These are phyloP conservation scores for Septoria linicola DNA, from an alignment of 2,329 filamentous ascomycete species.

Conservation along the genomic window DNA sequence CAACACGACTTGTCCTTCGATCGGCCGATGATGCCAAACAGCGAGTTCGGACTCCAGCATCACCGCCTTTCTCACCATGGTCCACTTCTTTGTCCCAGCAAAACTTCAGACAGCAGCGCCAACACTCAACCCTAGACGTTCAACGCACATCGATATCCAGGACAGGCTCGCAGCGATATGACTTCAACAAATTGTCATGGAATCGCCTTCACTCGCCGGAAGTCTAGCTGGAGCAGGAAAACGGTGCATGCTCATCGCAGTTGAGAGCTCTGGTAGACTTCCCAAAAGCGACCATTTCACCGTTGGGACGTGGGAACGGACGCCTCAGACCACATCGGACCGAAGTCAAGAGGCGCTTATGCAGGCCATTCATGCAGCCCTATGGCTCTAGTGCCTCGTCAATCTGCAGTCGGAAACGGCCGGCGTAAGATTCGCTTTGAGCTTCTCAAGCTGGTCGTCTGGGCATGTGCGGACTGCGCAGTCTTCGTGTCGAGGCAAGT, in stretches of 20 bases:
- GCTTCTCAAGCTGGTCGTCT: slow-evolving; percentile 8
- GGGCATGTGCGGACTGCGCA: not conserved
- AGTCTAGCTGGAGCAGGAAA: not conserved
- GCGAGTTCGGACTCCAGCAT: slow-evolving; percentile 10
- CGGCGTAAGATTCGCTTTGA: slow-evolving; percentile 10
- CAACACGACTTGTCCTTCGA: not conserved
- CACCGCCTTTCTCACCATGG: slow-evolving; percentile 8
- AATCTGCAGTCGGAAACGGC: slow-evolving; percentile 12
- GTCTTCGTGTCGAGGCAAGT: not conserved
- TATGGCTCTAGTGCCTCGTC: slow-evolving; percentile 17
- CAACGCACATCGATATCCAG: not conserved
- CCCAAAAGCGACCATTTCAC: slow-evolving; percentile 17
- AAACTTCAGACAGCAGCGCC: slow-evolving; percentile 3
- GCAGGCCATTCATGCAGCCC: slow-evolving; percentile 21
- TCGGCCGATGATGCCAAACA: not conserved
- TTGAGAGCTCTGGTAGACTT: not conserved
- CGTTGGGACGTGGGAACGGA: slow-evolving; percentile 3
- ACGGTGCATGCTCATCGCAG: not conserved
- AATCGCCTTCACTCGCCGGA: slow-evolving; percentile 17
- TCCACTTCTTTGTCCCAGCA: slow-evolving; percentile 19
- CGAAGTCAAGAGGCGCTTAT: slow-evolving; percentile 17
- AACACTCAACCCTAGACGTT: slow-evolving; percentile 10
- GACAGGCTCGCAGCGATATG: not conserved
- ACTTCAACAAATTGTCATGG: not conserved
- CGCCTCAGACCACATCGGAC: slow-evolving; percentile 9